These are phyloP conservation scores for Fraxinus quadrangulata DNA, from an alignment of 257 asterid genomes.

Conservation along the genomic window DNA sequence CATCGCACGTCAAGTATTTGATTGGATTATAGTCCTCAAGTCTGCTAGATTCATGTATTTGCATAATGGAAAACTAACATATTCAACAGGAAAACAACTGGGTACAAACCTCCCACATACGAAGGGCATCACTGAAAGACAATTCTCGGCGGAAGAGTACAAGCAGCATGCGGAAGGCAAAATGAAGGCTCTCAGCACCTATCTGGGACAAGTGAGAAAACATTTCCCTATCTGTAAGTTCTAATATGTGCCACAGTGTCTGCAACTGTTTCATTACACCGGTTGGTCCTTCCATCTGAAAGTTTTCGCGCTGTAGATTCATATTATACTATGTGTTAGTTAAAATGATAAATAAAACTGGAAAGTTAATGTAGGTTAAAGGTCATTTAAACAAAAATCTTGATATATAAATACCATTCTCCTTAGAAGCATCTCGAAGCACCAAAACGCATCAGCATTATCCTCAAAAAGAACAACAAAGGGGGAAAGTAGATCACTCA, in stretches of 20 bases:
- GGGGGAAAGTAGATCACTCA: conserved; percentile 97
- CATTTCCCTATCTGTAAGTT: conserved; percentile 88
- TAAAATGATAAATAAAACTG: conserved; percentile 27
- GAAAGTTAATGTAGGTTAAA: conserved; percentile 14
- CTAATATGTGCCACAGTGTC: conserved; percentile 88
- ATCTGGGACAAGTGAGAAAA: conserved; percentile 74
- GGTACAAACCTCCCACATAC: conserved; percentile 98
- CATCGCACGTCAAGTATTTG: not conserved
- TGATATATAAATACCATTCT: conserved; percentile 61
- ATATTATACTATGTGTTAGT: not conserved
- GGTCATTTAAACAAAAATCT: conserved; percentile 2
- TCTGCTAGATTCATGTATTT: conserved; percentile 4
- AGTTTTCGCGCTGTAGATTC: conserved; percentile 76
- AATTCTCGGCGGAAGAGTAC: conserved; percentile 97
- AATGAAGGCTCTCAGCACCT: conserved; percentile 99
- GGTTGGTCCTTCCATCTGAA: conserved; percentile 94
- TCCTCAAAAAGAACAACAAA: conserved; percentile 96
- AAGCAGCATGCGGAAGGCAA: conserved; percentile 96
- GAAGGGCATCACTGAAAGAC: conserved; percentile 86
- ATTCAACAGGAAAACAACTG: conserved; percentile 20
- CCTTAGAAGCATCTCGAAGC: conserved; percentile 98
- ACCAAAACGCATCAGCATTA: conserved; percentile 99
- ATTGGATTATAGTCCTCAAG: not conserved
- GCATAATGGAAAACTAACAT: conserved; percentile 21
- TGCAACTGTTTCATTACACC: conserved; percentile 98